Evolutionary conservation across 306 rosid genomes (phyloP).

Genomic region (Cucumis melo): DNA sequence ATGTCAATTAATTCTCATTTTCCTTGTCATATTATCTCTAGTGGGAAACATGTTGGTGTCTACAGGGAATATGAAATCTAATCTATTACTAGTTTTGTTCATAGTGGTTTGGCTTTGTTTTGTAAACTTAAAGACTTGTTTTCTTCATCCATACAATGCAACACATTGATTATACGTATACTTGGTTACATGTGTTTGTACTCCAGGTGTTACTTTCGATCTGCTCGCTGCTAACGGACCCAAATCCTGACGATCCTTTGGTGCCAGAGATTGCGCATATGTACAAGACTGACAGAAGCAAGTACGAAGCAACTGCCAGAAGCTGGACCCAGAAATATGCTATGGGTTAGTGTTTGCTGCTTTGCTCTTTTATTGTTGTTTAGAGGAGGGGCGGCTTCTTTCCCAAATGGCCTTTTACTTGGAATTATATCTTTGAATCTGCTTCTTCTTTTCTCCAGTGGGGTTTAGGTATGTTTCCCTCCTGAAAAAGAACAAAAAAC

Average conservation of each 20-base stretch:
- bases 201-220: constrained; percentile 51
- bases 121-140: not conserved
- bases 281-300: constrained; percentile 63
- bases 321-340: constrained; percentile 83
- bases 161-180: not conserved
- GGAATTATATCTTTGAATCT: constrained; percentile 11
- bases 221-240: constrained; percentile 61
- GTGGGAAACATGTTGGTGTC: no score
- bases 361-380: constrained; percentile 5
- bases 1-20: not conserved
- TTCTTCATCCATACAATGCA: not conserved
- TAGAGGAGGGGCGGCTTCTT: constrained; percentile 12
- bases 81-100: not conserved
- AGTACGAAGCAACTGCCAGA: constrained; percentile 67
- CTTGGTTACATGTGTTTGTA: not conserved
- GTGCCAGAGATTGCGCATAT: constrained; percentile 74
- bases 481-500: constrained; percentile 4
- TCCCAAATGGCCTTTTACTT: constrained; percentile 13
- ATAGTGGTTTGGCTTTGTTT: not conserved
- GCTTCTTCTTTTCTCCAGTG: not conserved
- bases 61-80: not conserved
- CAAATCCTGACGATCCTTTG: constrained; percentile 62
- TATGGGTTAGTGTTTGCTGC: constrained; percentile 31
- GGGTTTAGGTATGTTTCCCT: constrained; percentile 9
- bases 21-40: not conserved